These are phyloP conservation scores for Halocafeteria seosinensis DNA, from an alignment of 108 stramenopile species.

Conservation along the genomic window DNA sequence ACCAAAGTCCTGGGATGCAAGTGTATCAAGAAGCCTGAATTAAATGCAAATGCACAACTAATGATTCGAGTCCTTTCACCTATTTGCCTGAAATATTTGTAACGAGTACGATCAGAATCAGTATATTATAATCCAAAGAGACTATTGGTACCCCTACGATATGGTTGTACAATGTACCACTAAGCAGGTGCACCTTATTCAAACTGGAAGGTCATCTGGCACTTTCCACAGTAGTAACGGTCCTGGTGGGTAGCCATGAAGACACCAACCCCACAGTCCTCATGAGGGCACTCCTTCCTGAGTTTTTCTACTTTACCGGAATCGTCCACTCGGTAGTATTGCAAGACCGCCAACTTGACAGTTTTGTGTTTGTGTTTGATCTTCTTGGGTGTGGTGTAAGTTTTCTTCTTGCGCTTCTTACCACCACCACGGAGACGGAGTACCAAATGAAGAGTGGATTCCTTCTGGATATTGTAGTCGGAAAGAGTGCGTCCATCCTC, in stretches of 20 bases:
- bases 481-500: constrained; percentile 43
- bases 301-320: constrained; percentile 86
- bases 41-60: no score
- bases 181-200: no score
- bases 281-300: constrained; percentile 79
- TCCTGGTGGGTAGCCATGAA: constrained; percentile 98
- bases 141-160: no score
- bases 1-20: no score
- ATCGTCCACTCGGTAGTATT: constrained; percentile 95
- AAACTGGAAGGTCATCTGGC: constrained; percentile 74
- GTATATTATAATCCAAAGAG: no score
- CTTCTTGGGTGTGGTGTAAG: constrained; percentile 99
- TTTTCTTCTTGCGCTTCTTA: constrained; percentile 93
- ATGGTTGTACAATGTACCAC: no score
- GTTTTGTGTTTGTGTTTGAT: constrained; percentile 74
- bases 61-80: no score
- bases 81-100: no score
- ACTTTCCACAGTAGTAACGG: constrained; percentile 98
- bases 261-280: constrained; percentile 73
- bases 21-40: no score
- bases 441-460: constrained; percentile 75
- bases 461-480: constrained; percentile 30
- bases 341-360: constrained; percentile 82
- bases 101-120: no score
- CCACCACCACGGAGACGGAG: constrained; percentile 76